phyloP scores from a whole-genome alignment of 768 basidiomycete species.

The Boletus vinaceobasis region DNA sequence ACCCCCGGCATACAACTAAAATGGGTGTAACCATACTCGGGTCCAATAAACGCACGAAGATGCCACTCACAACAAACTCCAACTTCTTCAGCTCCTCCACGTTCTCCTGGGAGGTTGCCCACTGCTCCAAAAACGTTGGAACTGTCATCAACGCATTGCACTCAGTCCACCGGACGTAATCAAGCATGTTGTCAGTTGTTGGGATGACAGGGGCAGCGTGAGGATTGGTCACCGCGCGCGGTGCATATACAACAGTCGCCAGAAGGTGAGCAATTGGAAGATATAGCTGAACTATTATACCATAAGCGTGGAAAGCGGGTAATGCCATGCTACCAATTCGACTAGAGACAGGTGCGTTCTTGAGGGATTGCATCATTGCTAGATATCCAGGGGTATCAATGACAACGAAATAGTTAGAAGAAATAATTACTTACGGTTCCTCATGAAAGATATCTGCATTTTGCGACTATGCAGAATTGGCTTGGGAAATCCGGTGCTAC shows the following conservation, averaged over 20 bases:
- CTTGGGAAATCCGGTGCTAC: conserved; percentile 48
- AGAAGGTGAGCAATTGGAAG: conserved; percentile 25
- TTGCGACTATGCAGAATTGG: conserved; percentile 34
- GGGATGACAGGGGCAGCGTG: conserved; percentile 16
- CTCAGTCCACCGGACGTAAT: conserved; percentile 5
- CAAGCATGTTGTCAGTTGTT: conserved; percentile 21
- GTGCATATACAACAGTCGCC: conserved; percentile 34
- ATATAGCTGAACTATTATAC: conserved; percentile 31
- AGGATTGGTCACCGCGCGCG: conserved; percentile 8
- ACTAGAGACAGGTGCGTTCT: conserved; percentile 1
- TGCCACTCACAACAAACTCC: conserved; percentile 15
- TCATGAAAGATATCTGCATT: conserved; percentile 28
- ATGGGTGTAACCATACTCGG: neutral
- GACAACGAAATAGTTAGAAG: neutral
- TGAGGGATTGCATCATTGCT: neutral
- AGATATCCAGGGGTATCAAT: neutral
- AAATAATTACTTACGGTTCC: conserved; percentile 26
- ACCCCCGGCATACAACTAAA: conserved; percentile 12
- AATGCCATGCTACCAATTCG: conserved; percentile 30
- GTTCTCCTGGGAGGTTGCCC: conserved; percentile 8
- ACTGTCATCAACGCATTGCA: conserved; percentile 11
- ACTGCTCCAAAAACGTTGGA: conserved; percentile 20
- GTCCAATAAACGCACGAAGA: neutral
- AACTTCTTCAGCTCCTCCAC: conserved; percentile 19
- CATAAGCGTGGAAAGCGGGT: conserved; percentile 40